Base-by-base conservation (phyloP, 805 yeast species). In the Monosporozyma aquatica region DNA sequence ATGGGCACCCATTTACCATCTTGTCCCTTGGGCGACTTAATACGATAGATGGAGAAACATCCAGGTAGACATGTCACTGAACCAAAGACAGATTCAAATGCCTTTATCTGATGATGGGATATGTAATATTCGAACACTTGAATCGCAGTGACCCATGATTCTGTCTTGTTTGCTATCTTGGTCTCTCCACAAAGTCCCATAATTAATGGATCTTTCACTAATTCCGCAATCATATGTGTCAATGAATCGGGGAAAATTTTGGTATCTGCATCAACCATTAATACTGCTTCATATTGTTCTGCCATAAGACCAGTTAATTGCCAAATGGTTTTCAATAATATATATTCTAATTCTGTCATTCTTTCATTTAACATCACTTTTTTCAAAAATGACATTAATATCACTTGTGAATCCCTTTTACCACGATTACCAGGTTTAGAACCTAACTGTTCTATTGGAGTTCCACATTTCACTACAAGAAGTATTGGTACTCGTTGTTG, bases 111-210 rank as follows among this genome's bases (percentile, higher is more conserved):
- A 65, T 87, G 97, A 64, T 87, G 96, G 4, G 95, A 87, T 48
- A 87, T 84, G 63, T 80, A 87, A 61, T 87, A 87, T 56, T 87
- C 96, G 61, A 87, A 87, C 22, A 87, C 96, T 66, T 87, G 97
- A 56, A 87, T 87, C 29, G 85, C 82, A 1, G 95, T 85, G 13
- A 87, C 95, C 95, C 95, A 87, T 11, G 87, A 75, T 46, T 75
- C 79, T 3, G 72, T 60, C 60, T 87, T 87, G 62, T 87, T 87
- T 5, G 94, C 76, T 53, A 87, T 87, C 61, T 85, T 87, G 0
- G 97, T 87, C 59, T 87, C 97, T 39, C 97, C 97, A 70, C 97
- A 87, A 35, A 87, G 68, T 2, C 96, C 97, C 95, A 87, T 87
- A 43, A 87, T 71, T 48, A 68, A 69, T 0, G 95, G 95, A 58